Base-by-base conservation (phyloP, 2,329 filamentous ascomycete genomes). In the Amesomyces nigricolor region DNA sequence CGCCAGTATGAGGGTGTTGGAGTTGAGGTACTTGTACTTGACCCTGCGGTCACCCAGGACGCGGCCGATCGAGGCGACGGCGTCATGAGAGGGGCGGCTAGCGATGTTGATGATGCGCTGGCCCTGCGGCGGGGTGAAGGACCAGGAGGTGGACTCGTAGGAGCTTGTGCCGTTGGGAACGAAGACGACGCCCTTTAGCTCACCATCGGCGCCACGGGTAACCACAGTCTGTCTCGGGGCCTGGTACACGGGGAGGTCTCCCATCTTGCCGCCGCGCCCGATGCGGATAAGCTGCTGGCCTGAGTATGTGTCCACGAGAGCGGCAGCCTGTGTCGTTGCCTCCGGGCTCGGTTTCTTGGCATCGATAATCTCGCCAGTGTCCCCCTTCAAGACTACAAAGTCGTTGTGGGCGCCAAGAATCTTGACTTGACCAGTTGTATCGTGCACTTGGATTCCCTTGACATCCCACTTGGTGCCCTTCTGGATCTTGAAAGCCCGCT, bases 11-110 rank as follows among this genome's bases (percentile, higher is more conserved):
- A 91, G 77, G 6, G 89, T 80, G 71, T 95, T 96, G 0, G 89
- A 84, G 73, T 95, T 96, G 40, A 99, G 75, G 68, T 97, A 97
- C 73, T 99, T 99, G 82, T 99, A 99, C 60, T 92, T 81, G 47
- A 99, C 94, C n/a, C 85, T 86, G 43, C 94, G 83, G 66, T 99
- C 88, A 26, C 91, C 91, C 19, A 99, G 81, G 1, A 97, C 94
- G 57, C 89, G 90, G 9, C 94, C 94, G 63, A 99, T 96, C 0
- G 94, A 97, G 3, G 94, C 92, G 47, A 97, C 85, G 0, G 90
- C 90, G 64, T 99, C 91, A 61, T 92, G 87, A 2, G 80, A 67
- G 9, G 89, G 85, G 47, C 86, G 81, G 16, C 85, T 78, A 2
- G 85, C 85, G 39, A 94, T 77, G 44, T 79, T 75, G 6, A 86